Conservation (phyloP, 2,329 filamentous ascomycete genomes). For the Lecanosticta acicola region DNA sequence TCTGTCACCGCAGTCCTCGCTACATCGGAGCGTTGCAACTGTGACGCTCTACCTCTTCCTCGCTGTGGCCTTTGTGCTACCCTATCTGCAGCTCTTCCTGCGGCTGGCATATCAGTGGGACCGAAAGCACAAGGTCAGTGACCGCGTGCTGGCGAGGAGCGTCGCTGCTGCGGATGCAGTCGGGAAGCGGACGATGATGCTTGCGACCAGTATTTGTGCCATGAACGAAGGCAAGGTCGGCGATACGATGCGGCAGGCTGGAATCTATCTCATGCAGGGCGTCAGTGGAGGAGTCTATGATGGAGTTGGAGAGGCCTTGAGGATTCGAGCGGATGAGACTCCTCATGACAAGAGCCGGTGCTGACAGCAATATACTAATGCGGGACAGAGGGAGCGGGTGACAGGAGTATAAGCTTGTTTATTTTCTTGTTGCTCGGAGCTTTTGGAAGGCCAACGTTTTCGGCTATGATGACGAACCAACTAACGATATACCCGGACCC, state of each 20-base stretch:
- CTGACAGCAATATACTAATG: too few relatives aligned
- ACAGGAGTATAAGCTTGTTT: too few relatives aligned
- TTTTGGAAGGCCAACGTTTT: too few relatives aligned
- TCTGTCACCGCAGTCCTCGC: constrained; percentile 11
- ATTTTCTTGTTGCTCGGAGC: too few relatives aligned
- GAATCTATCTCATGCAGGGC: constrained; percentile 58
- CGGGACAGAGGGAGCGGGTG: constrained; percentile 11
- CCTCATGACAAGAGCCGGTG: too few relatives aligned
- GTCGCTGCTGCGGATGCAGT: constrained; percentile 51
- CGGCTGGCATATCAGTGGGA: constrained; percentile 57
- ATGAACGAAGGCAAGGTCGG: constrained; percentile 63
- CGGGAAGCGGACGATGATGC: constrained; percentile 46
- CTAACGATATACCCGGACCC: too few relatives aligned
- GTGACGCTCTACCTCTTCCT: constrained; percentile 43
- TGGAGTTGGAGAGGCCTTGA: constrained; percentile 53
- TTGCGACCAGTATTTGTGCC: constrained; percentile 53
- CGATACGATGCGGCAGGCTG: constrained; percentile 50
- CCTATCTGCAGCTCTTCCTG: constrained; percentile 54
- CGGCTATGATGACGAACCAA: too few relatives aligned
- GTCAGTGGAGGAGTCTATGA: constrained; percentile 63
- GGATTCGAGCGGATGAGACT: constrained; percentile 38
- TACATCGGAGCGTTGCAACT: constrained; percentile 21
- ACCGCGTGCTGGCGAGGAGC: constrained; percentile 50
- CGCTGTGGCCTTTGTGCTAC: constrained; percentile 54
- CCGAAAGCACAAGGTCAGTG: constrained; percentile 59